Evolutionary conservation across 352 stramenopile genomes (phyloP), one percentile per base, ranked within the genome.

Genomic region (Pelagophyceae sp.): DNA sequence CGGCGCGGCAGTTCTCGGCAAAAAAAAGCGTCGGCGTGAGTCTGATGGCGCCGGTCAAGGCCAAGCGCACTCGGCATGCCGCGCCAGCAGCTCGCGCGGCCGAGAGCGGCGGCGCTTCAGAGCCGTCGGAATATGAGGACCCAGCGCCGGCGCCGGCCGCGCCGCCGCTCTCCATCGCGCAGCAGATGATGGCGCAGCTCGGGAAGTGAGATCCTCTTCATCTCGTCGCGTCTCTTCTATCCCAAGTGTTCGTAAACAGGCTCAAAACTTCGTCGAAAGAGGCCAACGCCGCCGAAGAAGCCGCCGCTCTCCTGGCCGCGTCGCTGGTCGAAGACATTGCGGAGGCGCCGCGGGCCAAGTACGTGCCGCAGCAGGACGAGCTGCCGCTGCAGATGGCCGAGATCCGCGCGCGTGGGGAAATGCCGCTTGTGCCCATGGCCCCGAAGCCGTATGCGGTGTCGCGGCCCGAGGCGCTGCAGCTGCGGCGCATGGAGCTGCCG

Each of bases 401-500:
- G 69, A 77, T 72, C 17, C 19, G 50, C 38, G 45, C 23, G 25
- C 23, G 37, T 17, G 6, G 86, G 89, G 38, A n/a, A n/a, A n/a
- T n/a, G n/a, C n/a, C n/a, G n/a, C n/a, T n/a, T n/a, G n/a, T n/a
- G n/a, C n/a, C n/a, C 61, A 31, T 31, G 3, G 61, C 61, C n/a
- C 61, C n/a, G n/a, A 3, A 3, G 3, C 3, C 15, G n/a, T 29
- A 15, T 19, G 29, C 29, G 15, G 67, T 74, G 35, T 11, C 19
- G 17, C 89, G 95, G 38, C 90, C 92, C 25, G 82, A 87, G 0
- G 86, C 90, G 51, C 93, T 98, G 38, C 84, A 95, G 79, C 80
- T 94, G 76, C 85, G 85, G 45, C 91, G 96, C 71, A 97, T 95
- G 86, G 87, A 98, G 83, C 87, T 99, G 38, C 96, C 96, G 0